Evolutionary conservation across 2,329 filamentous ascomycete genomes (phyloP), one percentile per base, ranked within the genome.

Genomic region (Penicillium sp.): DNA sequence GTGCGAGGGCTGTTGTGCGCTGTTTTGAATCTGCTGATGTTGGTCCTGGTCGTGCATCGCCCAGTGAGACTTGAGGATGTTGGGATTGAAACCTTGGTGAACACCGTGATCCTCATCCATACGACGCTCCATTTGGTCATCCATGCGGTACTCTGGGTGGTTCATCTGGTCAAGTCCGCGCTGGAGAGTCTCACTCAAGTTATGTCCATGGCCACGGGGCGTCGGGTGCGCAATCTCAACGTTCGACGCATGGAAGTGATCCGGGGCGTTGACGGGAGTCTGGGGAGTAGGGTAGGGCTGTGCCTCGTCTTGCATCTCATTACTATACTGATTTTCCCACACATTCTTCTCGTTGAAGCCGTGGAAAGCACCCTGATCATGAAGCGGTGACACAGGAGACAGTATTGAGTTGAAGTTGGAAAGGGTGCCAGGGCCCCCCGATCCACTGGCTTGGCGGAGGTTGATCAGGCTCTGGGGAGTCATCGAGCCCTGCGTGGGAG

Each of bases 81-180:
- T 73, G 41, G 69, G 65, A 51, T 72, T 64, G 0, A 71, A 63
- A 10, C 64, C 65, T 15, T 67, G 62, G 42, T 54, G 68, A 58
- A 56, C 47, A 55, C 79, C 69, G 70, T 73, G 89, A 57, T 90
- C 88, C 66, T 92, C 89, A 60, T 93, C 89, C 51, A 94, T 81
- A 69, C 94, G 89, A 55, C 89, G 88, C 54, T 91, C 87, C 62
- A 93, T 87, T 61, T 91, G 88, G 71, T 92, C 87, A 71, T 93
- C 90, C 62, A 95, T 76, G 68, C 94, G 91, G 70, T 95, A 94
- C 69, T 96, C 91, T 4, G 90, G 89, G 70, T 93, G 90, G 52
- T 63, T 63, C 62, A 73, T 70, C 41, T 74, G 72, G 41, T 95
- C 89, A 57, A 96, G 89, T 66, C 95, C 92, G 62, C 88, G 89